Evolutionary conservation across 2,329 filamentous ascomycete genomes (phyloP), one percentile per base, ranked within the genome.

Genomic region (Teratosphaeria viscida): DNA sequence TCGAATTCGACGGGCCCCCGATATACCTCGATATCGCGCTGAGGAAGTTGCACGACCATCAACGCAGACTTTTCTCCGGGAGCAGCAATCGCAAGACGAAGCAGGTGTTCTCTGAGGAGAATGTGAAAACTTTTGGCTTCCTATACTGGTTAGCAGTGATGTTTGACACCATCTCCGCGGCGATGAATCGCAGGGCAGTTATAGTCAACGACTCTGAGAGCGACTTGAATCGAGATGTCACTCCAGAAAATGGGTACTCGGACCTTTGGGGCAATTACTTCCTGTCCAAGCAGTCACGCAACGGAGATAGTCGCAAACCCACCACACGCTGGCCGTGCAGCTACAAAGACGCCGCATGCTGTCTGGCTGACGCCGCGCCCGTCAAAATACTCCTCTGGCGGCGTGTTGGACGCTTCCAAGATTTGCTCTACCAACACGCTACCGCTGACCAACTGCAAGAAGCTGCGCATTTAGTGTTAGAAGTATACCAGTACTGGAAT

Each of bases 121-220:
- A 64, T 35, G 55, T 59, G 39, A 58, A 64, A 47, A 62, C 61
- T 4, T 63, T 64, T 53, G 59, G 59, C 29, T 55, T 64, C 19
- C 55, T 64, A 34, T 63, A 62, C 29, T 64, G 63, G 63, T 54
- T 64, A n/a, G 63, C 60, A 23, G 60, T 64, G 7, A 64, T 64
- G 63, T 64, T 63, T 52, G 63, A 64, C 32, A 63, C 63, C 39
- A 49, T 63, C n/a, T 62, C 61, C 19, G 63, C 63, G 10, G 61
- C 62, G 23, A 62, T 64, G 56, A 61, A 62, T 19, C 57, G 57
- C 29, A 49, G 63, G 43, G 55, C 59, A 1, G 61, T 63, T 55
- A 60, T 60, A 29, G 60, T 63, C 11, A 56, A 39, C 39, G 63
- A 64, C 49, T 53, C 47, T n/a, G 63, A 63, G 34, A 54, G 57